phyloP scores from a whole-genome alignment of 768 basidiomycete species.

The Boletus sp. region DNA sequence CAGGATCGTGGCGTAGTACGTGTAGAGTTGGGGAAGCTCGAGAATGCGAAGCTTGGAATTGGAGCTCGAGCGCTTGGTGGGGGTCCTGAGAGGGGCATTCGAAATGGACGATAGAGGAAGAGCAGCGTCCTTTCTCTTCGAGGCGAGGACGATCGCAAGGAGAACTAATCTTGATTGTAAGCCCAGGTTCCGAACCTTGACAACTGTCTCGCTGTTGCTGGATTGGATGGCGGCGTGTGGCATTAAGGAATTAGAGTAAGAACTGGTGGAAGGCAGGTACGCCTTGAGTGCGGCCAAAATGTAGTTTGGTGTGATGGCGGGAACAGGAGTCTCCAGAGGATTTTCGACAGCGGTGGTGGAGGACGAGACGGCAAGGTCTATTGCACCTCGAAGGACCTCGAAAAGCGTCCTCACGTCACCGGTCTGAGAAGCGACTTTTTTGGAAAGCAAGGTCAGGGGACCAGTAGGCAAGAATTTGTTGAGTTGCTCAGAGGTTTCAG shows the following conservation, averaged over 20 bases:
- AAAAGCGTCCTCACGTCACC: slow-evolving; percentile 82
- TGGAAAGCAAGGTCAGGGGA: slow-evolving; percentile 67
- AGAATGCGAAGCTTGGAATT: slow-evolving; percentile 40
- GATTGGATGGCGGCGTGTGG: slow-evolving; percentile 23
- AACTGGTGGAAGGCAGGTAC: slow-evolving; percentile 47
- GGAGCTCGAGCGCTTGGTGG: slow-evolving; percentile 53
- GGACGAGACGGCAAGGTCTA: slow-evolving; percentile 59
- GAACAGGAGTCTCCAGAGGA: slow-evolving; percentile 35
- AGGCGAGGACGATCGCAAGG: slow-evolving; percentile 60
- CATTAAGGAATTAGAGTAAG: slow-evolving; percentile 8
- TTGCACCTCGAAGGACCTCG: slow-evolving; percentile 76
- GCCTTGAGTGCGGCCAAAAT: slow-evolving; percentile 75
- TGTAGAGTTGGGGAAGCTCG: slow-evolving; percentile 60
- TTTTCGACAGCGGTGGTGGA: slow-evolving; percentile 17
- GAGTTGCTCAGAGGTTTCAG: slow-evolving; percentile 28
- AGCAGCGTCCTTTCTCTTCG: slow-evolving; percentile 57
- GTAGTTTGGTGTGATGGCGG: slow-evolving; percentile 59
- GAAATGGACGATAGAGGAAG: slow-evolving; percentile 48
- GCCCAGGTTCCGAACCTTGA: slow-evolving; percentile 66
- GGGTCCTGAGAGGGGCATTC: slow-evolving; percentile 35
- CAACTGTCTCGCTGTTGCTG: slow-evolving; percentile 57
- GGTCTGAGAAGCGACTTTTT: slow-evolving; percentile 78
- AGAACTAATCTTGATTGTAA: slow-evolving; percentile 74
- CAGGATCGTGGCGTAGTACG: slow-evolving; percentile 62
- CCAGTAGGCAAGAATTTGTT: slow-evolving; percentile 62